Evolutionary conservation across 768 basidiomycete species (phyloP), one percentile per base, ranked within the genome.

Genomic region (Tricholoma bakamatsutake): DNA sequence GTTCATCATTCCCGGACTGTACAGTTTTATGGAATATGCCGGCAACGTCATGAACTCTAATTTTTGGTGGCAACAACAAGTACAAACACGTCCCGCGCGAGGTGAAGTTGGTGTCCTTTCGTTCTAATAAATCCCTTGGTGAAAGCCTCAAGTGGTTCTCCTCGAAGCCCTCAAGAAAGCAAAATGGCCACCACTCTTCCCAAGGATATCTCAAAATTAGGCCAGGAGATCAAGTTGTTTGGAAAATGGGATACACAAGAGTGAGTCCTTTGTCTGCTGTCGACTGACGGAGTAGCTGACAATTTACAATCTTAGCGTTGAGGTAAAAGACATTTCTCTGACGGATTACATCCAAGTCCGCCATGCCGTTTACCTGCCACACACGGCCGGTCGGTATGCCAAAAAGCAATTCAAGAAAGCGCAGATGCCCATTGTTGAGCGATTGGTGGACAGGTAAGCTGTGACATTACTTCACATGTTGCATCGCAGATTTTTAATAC

Each of bases 351-450:
- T 99, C 75, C 95, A 98, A 81, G 88, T 96, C 75, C 92, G 92
- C 71, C 92, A 97, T 72, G 88, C 94, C 51, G 96, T 98, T 71
- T 98, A 93, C 78, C 76, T 97, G 56, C 96, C 96, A 58, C 96
- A 99, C 83, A 99, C 97, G 59, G 95, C 96, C 61, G 97, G 97
- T 63, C 93, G 97, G 75, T 98, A 98, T 73, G 93, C 95, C 69
- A 95, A 95, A 82, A 98, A 98, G 81, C 95, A 98, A 76, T 99
- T 98, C 87, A 98, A 95, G 83, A 99, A 99, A 86, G 94, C 93
- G 5, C 93, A 97, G 74, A 99, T 99, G 97, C 97, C 97, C 70
- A 96, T 99, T 71, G 97, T 98, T 66, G 97, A 99, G 78, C 92
- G 97, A 71, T 81, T 99, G 69, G 97, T 98, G 63, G 95, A 98